Evolutionary conservation across 2,329 filamentous ascomycete genomes (phyloP).

Genomic region (Arthrinium puccinioides): DNA sequence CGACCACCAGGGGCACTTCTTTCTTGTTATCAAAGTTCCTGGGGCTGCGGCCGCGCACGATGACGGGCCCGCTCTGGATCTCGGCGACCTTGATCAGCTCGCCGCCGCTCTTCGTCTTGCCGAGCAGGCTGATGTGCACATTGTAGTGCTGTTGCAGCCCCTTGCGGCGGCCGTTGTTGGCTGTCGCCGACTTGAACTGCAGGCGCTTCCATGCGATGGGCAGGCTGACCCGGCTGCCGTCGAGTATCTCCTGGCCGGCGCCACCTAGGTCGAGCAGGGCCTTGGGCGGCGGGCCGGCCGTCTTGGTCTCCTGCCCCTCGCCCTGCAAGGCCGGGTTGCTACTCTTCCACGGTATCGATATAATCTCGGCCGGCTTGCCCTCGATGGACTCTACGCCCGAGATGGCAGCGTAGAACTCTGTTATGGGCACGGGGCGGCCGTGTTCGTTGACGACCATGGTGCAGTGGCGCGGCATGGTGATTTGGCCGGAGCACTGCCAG

Average conservation of each 20-base stretch:
- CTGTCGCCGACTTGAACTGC: conserved; percentile 93
- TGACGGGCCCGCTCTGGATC: conserved; percentile 85
- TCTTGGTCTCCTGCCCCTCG: conserved; percentile 38
- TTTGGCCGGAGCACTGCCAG: conserved; percentile 87
- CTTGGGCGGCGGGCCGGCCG: conserved; percentile 43
- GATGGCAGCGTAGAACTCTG: conserved; percentile 74
- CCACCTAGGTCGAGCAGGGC: conserved; percentile 44
- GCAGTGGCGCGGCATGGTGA: conserved; percentile 68
- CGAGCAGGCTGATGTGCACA: conserved; percentile 76
- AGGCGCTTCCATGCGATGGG: conserved; percentile 89
- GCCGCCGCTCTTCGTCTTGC: conserved; percentile 57
- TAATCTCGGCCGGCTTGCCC: conserved; percentile 86
- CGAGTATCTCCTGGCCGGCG: conserved; percentile 56
- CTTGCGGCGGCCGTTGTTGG: conserved; percentile 90
- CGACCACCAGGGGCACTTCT: conserved; percentile 39
- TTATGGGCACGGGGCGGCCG: conserved; percentile 68
- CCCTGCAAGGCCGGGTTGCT: conserved; percentile 41
- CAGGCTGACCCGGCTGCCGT: conserved; percentile 60
- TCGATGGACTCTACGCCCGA: conserved; percentile 88
- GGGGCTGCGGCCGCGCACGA: conserved; percentile 86
- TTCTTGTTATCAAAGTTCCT: conserved; percentile 90
- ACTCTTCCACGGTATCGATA: conserved; percentile 94
- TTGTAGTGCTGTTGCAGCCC: conserved; percentile 94
- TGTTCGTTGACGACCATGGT: conserved; percentile 67
- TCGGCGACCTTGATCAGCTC: conserved; percentile 73